Percentiles rank a stretch among this genome's conserved stretches.
These are phyloP conservation scores for Penicillium sp. DNA, from an alignment of 2,329 filamentous ascomycete genomes.

Conservation along the genomic window DNA sequence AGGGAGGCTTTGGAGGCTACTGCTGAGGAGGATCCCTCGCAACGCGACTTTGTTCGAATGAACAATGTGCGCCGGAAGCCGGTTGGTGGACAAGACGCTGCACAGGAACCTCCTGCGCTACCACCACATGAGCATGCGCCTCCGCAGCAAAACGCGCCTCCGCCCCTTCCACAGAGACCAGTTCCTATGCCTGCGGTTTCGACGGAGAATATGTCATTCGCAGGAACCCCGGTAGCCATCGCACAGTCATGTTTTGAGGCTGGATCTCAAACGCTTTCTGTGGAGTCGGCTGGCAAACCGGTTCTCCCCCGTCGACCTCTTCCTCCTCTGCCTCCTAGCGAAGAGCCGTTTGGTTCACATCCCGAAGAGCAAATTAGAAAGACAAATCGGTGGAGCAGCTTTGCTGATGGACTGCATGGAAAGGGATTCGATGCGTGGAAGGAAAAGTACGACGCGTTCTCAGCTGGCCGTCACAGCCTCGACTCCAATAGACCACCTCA, in stretches of 20 bases:
- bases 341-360: conserved; percentile 22
- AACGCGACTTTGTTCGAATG: conserved; percentile 37
- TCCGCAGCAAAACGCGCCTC: conserved; percentile 17
- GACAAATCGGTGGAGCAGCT: conserved; percentile 36
- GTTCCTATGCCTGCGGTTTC: conserved; percentile 22
- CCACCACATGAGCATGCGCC: conserved; percentile 14
- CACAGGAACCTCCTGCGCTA: conserved; percentile 5
- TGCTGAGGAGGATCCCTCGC: conserved; percentile 21
- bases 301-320: conserved; percentile 28
- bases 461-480: conserved; percentile 34
- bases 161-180: conserved; percentile 27
- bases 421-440: conserved; percentile 26
- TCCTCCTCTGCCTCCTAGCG: conserved; percentile 31
- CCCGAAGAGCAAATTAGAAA: conserved; percentile 19
- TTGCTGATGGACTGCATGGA: conserved; percentile 28
- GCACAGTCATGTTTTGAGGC: conserved; percentile 5
- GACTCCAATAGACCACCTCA: conserved; percentile 33
- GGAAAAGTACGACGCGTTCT: conserved; percentile 28
- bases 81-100: conserved; percentile 25
- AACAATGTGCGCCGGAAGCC: conserved; percentile 47
- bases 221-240: conserved; percentile 20
- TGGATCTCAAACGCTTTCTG: background rate
- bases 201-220: conserved; percentile 27
- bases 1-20: conserved; percentile 30
- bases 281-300: conserved; percentile 7